These are phyloP conservation scores for Articulospora tetracladia DNA, from an alignment of 495 filamentous ascomycete genomes.

Conservation along the genomic window DNA sequence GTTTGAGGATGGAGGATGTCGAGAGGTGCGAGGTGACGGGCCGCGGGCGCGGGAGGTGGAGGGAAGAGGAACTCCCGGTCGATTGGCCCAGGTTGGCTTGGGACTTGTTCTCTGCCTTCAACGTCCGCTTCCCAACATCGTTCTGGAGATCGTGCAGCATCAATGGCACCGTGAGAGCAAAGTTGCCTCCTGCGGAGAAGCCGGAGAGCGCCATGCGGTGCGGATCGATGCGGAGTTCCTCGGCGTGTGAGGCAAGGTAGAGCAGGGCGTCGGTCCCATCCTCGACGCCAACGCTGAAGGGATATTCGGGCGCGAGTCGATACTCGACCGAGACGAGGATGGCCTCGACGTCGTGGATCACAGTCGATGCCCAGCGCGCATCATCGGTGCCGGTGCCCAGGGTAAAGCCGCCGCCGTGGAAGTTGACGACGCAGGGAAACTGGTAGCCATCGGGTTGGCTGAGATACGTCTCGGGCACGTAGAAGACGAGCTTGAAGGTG, in stretches of 20 bases:
- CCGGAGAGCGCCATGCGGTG: slow-evolving; percentile 69
- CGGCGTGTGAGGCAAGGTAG: slow-evolving; percentile 57
- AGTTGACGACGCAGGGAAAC: slow-evolving; percentile 64
- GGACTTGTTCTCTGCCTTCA: slow-evolving; percentile 15
- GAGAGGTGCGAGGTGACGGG: not conserved
- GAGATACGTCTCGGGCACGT: slow-evolving; percentile 63
- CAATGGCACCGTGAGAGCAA: slow-evolving; percentile 76
- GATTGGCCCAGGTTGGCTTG: not conserved
- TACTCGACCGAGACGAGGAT: slow-evolving; percentile 72
- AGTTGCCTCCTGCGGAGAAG: slow-evolving; percentile 86
- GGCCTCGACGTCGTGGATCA: slow-evolving; percentile 34
- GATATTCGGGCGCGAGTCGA: slow-evolving; percentile 71
- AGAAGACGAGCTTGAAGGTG: slow-evolving; percentile 71
- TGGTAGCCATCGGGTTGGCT: slow-evolving; percentile 32
- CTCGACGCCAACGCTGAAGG: slow-evolving; percentile 73
- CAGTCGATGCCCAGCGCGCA: slow-evolving; percentile 57
- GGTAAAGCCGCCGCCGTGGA: slow-evolving; percentile 78
- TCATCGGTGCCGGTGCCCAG: slow-evolving; percentile 69
- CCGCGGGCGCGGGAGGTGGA: slow-evolving; percentile 8
- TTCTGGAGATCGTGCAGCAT: slow-evolving; percentile 43
- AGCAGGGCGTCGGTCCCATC: slow-evolving; percentile 70
- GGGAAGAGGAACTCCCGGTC: slow-evolving; percentile 23
- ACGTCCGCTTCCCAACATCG: slow-evolving; percentile 28
- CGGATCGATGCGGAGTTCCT: slow-evolving; percentile 50
- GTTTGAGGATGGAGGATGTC: slow-evolving; percentile 6